phyloP scores from a whole-genome alignment of 2,329 filamentous ascomycete genomes.

The Fusarium concolor region DNA sequence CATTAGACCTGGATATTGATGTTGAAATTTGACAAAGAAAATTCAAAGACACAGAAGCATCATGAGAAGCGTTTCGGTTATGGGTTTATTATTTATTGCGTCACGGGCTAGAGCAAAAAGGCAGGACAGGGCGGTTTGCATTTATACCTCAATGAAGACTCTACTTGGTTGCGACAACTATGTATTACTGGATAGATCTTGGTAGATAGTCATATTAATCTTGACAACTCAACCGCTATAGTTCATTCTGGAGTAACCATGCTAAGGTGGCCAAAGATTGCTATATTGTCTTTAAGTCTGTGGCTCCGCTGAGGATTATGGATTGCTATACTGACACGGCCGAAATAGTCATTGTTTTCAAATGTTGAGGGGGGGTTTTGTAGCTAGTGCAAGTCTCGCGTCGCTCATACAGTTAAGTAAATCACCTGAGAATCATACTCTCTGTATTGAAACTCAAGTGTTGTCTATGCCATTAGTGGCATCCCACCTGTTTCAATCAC shows the following conservation, averaged over 20 bases:
- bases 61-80: slow-evolving; percentile 18
- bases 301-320: too few species aligned
- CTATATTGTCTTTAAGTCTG: too few species aligned
- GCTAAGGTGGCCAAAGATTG: too few species aligned
- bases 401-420: too few species aligned
- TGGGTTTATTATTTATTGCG: not conserved
- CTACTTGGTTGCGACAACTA: not conserved
- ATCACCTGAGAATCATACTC: too few species aligned
- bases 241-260: not conserved
- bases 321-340: too few species aligned
- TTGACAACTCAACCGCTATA: not conserved
- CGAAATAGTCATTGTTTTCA: too few species aligned
- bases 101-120: slow-evolving; percentile 25
- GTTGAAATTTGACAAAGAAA: slow-evolving; percentile 75
- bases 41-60: slow-evolving; percentile 2
- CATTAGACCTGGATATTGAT: slow-evolving; percentile 90
- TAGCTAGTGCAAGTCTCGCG: too few species aligned
- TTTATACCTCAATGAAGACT: slow-evolving; percentile 2
- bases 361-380: too few species aligned
- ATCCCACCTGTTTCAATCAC: not conserved
- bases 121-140: slow-evolving; percentile 14
- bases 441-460: not conserved
- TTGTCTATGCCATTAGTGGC: slow-evolving; percentile 2
- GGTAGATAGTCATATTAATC: not conserved
- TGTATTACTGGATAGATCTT: slow-evolving; percentile 22